Evolutionary conservation across 768 basidiomycete species (phyloP).

Genomic region (Mycena floridula): DNA sequence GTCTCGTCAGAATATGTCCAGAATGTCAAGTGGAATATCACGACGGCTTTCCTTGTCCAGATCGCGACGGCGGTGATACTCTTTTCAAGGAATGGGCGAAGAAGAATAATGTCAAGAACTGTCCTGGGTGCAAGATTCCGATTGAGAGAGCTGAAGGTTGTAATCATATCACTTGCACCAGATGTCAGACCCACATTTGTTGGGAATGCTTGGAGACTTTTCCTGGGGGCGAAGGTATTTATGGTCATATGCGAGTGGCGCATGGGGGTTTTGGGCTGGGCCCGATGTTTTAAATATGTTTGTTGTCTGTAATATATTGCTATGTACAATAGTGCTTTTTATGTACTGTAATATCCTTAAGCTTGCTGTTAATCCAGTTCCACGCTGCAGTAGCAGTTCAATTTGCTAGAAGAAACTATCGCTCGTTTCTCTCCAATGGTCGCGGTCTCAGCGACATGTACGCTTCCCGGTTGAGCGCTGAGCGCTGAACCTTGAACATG

Average conservation of each 20-base stretch:
- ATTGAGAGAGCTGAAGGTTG: conserved; percentile 76
- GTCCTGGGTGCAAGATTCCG: conserved; percentile 62
- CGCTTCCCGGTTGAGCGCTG: too few species aligned
- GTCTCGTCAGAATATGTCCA: conserved; percentile 64
- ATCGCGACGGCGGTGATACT: conserved; percentile 47
- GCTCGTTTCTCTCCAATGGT: too few species aligned
- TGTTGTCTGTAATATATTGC: not conserved
- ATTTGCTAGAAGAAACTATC: too few species aligned
- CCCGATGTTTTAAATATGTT: conserved; percentile 7
- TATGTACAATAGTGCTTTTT: conserved; percentile 1
- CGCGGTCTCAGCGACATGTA: too few species aligned
- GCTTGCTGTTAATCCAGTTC: too few species aligned
- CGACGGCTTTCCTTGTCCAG: conserved; percentile 60
- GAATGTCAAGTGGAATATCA: conserved; percentile 55
- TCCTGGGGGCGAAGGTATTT: conserved; percentile 62
- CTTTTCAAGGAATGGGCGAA: conserved; percentile 61
- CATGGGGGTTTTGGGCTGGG: conserved; percentile 61
- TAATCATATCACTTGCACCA: conserved; percentile 77
- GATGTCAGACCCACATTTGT: conserved; percentile 73
- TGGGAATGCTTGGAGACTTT: conserved; percentile 78
- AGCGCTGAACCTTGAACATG: too few species aligned
- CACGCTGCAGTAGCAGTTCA: too few species aligned
- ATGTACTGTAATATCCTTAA: conserved; percentile 18
- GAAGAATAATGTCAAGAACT: conserved; percentile 62
- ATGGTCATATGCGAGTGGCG: conserved; percentile 62